These are phyloP conservation scores for Polyrhizophydium stewartii DNA, from an alignment of 371 early-diverging fungal genomes.

Conservation along the genomic window DNA sequence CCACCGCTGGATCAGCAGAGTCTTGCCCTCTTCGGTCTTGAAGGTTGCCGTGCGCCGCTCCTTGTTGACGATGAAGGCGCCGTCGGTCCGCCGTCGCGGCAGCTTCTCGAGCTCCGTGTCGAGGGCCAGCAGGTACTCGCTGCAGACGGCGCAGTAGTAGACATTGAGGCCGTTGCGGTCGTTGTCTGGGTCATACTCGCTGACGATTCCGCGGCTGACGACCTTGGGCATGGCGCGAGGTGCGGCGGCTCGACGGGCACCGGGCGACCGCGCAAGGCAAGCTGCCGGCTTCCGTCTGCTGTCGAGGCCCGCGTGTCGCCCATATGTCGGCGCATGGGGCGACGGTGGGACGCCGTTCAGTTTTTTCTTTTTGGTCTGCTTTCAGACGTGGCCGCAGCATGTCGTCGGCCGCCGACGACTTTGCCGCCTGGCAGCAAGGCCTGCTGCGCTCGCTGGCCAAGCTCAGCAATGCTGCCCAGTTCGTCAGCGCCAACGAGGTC, in stretches of 20 bases:
- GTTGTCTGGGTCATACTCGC: conserved; percentile 21
- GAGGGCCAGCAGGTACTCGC: conserved; percentile 56
- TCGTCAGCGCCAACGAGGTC: conserved; percentile 59
- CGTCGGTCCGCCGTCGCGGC: conserved; percentile 60
- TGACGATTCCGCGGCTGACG: background rate
- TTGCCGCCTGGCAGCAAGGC: too few species aligned
- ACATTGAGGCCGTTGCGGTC: conserved; percentile 52
- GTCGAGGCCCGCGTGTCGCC: too few species aligned
- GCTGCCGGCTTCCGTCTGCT: too few species aligned
- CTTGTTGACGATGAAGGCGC: conserved; percentile 56
- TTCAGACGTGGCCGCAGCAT: too few species aligned
- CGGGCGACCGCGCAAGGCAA: too few species aligned
- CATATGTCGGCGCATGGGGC: too few species aligned
- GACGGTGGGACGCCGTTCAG: too few species aligned
- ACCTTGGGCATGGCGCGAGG: conserved; percentile 5
- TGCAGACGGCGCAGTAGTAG: conserved; percentile 66
- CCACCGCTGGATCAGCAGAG: background rate
- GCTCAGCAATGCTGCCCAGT: conserved; percentile 50
- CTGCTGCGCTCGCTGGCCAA: conserved; percentile 16
- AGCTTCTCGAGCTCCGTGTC: conserved; percentile 52
- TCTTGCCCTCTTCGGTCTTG: background rate
- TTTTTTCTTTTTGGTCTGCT: too few species aligned
- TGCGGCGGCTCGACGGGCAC: too few species aligned
- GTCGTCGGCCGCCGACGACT: too few species aligned
- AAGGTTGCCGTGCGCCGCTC: conserved; percentile 5